A percentile compares a stretch with the other conserved stretches of the same genome.
These are phyloP conservation scores for Penicillium atrosanguineum DNA, from an alignment of 495 filamentous ascomycete genomes.

Conservation along the genomic window DNA sequence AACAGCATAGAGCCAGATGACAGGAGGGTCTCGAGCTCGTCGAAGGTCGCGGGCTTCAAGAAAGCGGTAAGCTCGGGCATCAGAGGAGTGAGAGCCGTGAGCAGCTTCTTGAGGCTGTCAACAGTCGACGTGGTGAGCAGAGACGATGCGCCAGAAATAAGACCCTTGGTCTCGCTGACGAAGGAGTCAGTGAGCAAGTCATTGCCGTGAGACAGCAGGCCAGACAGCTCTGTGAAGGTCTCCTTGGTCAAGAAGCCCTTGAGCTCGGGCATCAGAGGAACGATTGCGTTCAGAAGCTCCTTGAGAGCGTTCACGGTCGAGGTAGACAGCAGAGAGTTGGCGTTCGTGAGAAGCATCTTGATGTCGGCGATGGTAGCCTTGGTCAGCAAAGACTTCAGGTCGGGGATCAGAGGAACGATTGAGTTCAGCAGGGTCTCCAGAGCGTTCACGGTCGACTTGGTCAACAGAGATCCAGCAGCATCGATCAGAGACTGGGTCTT, in stretches of 20 bases:
- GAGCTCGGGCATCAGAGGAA: conserved; percentile 36
- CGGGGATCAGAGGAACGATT: conserved; percentile 21
- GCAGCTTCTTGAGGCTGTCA: conserved; percentile 14
- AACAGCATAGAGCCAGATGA: conserved; percentile 32
- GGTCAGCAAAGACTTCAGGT: conserved; percentile 27
- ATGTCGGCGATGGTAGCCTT: conserved; percentile 34
- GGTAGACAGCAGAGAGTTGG: conserved; percentile 33
- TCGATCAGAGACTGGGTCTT: conserved; percentile 22
- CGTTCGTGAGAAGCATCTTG: conserved; percentile 35
- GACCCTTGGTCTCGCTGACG: conserved; percentile 37
- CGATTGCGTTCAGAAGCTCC: conserved; percentile 33
- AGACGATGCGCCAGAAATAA: conserved; percentile 22
- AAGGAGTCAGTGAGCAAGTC: conserved; percentile 35
- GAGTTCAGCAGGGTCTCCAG: conserved; percentile 15
- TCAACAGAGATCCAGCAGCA: conserved; percentile 10
- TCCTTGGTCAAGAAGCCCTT: conserved; percentile 37
- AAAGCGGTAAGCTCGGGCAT: conserved; percentile 25
- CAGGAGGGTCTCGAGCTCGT: conserved; percentile 36
- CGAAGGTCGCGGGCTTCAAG: conserved; percentile 25
- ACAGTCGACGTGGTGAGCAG: conserved; percentile 7
- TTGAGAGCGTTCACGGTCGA: conserved; percentile 32
- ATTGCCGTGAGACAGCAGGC: conserved; percentile 38
- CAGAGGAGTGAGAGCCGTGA: conserved; percentile 27
- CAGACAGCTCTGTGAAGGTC: conserved; percentile 35
- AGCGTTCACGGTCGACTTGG: conserved; percentile 4